Evolutionary conservation across 345 rosid species (phyloP), one percentile per base, ranked within the genome.

Genomic region (Capsella bursapastoris): DNA sequence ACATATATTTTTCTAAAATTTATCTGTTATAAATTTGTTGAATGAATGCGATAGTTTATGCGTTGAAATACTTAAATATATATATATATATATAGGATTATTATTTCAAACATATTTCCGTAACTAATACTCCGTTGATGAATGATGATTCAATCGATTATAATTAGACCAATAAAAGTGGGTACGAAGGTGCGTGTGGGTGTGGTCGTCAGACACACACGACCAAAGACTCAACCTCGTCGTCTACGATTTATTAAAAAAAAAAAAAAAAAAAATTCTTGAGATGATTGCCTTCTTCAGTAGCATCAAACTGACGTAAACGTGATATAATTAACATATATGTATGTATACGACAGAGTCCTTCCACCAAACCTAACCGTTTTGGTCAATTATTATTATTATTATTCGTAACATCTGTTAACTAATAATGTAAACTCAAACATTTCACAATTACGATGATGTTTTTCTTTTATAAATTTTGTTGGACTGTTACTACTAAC

Each of bases 311-410:
- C 56, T 68, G 58, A 68, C 64, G 70, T 62, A 62, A 55, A 34
- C 37, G 7, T 62, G 70, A 45, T 76, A 52, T 45, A 18, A 18
- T 18, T 18, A 18, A 18, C 22, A 18, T 18, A 18, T 18, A 18
- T 18, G 22, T 18, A 40, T 43, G 47, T 50, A 28, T 45, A 59
- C 56, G 73, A 59, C 57, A 67, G 44, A 59, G 34, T 31, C 49
- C 22, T 2, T 35, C 70, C 51, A 69, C 79, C 79, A 61, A 68
- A 68, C 70, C 14, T 62, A 75, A 68, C 70, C 49, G 58, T 29
- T 60, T 68, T 25, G 44, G 55, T 74, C 67, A 27, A 67, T 8
- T 10, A 29, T 8, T 34, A 34, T 34, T 34, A 34, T 58, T 27
- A 47, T 66, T 15, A 45, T 34, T 57, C 12, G 37, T 57, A 66